phyloP scores from a whole-genome alignment of 495 filamentous ascomycete genomes.

The Pseudevernia furfuracea region DNA sequence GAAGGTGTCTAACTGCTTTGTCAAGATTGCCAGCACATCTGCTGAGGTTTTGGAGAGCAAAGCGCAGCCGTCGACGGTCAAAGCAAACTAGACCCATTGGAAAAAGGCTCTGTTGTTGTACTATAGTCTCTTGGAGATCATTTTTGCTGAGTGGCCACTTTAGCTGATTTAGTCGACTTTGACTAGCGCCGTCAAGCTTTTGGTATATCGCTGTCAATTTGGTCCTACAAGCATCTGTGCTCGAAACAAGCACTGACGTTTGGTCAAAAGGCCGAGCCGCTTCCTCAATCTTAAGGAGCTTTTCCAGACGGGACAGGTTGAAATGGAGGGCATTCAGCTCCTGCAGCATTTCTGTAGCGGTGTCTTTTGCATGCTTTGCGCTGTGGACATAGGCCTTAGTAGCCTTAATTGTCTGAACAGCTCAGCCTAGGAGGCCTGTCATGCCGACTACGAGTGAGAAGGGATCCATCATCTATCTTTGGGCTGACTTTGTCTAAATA shows the following conservation, averaged over 20 bases:
- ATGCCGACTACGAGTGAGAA: slow-evolving; percentile 14
- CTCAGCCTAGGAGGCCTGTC: slow-evolving; percentile 5
- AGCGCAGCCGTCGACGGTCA: slow-evolving; percentile 7
- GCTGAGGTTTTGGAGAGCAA: slow-evolving; percentile 14
- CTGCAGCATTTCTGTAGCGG: no score
- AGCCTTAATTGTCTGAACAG: no score
- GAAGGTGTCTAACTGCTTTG: slow-evolving; percentile 10
- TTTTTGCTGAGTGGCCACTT: slow-evolving; percentile 9
- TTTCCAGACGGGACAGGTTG: no score
- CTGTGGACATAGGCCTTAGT: no score
- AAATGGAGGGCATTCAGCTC: no score
- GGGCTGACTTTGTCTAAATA: no score
- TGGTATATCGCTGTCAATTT: background rate
- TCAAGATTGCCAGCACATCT: slow-evolving; percentile 13
- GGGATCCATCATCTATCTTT: slow-evolving; percentile 13
- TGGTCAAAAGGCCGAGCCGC: no score
- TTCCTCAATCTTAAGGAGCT: no score
- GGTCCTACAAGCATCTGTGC: no score
- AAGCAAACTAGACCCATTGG: slow-evolving; percentile 5
- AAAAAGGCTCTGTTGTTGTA: slow-evolving; percentile 9
- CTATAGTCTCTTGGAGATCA: slow-evolving; percentile 17
- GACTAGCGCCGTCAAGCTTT: slow-evolving; percentile 1
- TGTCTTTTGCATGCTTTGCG: no score
- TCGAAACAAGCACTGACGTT: no score
- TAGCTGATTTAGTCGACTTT: background rate